Conservation (phyloP, 2,329 filamentous ascomycete genomes). For the Alternaria consortialis region DNA sequence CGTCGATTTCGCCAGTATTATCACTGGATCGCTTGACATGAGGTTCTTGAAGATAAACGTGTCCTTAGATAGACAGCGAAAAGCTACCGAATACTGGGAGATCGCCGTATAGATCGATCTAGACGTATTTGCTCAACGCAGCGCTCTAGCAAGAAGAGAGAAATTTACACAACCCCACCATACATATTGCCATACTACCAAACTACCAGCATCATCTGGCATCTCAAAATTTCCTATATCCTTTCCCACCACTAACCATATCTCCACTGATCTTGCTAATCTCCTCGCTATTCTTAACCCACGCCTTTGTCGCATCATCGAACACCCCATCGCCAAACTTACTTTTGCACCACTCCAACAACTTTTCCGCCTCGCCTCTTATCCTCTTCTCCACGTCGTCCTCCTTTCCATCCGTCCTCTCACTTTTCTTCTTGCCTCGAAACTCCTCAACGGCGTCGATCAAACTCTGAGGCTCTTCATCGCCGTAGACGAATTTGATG, state of each 20-base stretch:
- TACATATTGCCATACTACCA: background rate
- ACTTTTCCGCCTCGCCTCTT: conserved; percentile 51
- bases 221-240: conserved; percentile 56
- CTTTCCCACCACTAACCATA: conserved; percentile 57
- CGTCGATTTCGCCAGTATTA: background rate
- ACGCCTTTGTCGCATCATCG: conserved; percentile 56
- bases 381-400: conserved; percentile 43
- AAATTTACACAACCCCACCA: background rate
- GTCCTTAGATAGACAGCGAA: background rate
- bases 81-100: background rate
- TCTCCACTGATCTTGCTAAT: conserved; percentile 53
- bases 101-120: conserved; percentile 1
- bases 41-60: conserved; percentile 1
- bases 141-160: background rate
- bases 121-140: background rate
- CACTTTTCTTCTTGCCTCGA: conserved; percentile 35
- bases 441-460: conserved; percentile 52
- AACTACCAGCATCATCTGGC: background rate
- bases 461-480: conserved; percentile 31
- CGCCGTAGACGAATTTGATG: conserved; percentile 33
- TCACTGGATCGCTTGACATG: conserved; percentile 9
- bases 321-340: conserved; percentile 57
- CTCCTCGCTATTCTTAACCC: conserved; percentile 54
- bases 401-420: conserved; percentile 28
- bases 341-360: conserved; percentile 56